Evolutionary conservation across 208 protist genomes (phyloP), one percentile per base, ranked within the genome.

Genomic region (Acanthamoeba healyi): DNA sequence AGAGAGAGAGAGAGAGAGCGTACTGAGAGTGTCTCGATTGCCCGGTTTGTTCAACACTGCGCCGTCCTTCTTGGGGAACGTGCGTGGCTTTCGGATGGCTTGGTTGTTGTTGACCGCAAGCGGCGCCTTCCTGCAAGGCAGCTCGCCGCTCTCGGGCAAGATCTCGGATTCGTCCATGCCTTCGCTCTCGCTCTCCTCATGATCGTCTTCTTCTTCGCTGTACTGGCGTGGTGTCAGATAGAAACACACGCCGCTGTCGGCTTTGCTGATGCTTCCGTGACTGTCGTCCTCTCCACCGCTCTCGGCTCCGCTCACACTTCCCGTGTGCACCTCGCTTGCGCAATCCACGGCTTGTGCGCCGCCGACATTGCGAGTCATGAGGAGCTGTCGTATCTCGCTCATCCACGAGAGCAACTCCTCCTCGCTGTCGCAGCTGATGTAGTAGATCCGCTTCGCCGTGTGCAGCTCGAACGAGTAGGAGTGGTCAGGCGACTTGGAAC

Each of bases 321-420:
- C 77, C 4, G 67, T 44, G 26, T 24, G 77, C 34, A 51, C 40
- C 22, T 82, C 72, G 40, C 12, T 1, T 24, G 17, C 15, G 29
- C 22, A 44, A n/a, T 32, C 29, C 14, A 14, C 38, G 26, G 29
- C 24, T 38, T 24, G 12, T 1, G 65, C 19, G 74, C 5, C 1
- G 29, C 9, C 4, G 44, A 12, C 42, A 82, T 12, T 34, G 10
- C n/a, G 38, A 36, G 15, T 84, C 14, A 26, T 56, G 32, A 86
- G 44, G 5, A 61, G 44, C 34, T 51, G 38, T 40, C 77, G 77
- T 15, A 86, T 86, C 29, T 86, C 77, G 10, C 29, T 38, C 77
- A 86, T 86, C 77, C 77, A 86, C 19, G 77, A 86, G n/a, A 86
- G 77, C 42, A 86, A 19, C 38, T 86, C 77, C n/a, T 86, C 77